Base-by-base conservation (phyloP, 805 yeast genomes). In the Wickerhamomyces hampshirensis region DNA sequence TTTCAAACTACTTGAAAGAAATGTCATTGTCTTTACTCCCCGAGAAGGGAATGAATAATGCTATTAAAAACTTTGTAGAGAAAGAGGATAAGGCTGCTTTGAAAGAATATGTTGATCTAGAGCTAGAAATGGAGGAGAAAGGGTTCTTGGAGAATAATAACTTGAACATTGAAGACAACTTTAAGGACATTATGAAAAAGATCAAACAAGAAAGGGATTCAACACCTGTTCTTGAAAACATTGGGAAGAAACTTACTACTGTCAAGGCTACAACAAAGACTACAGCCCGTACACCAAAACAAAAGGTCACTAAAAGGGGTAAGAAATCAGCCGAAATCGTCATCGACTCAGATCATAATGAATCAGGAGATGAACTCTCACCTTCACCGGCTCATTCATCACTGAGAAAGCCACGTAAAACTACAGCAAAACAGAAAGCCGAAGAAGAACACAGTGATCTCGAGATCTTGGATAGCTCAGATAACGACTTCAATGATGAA, bases 61-160 rank as follows among this genome's bases (percentile, higher is more conserved):
- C 94, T 0, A 73, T 93, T 2, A 71, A 73, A 35, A 71, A 69
- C 38, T 83, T 77, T 54, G 79, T 93, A 4, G 87, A 81, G 30
- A 86, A 84, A 46, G 96, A 88, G 41, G 96, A 89, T 55, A 84
- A 81, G 51, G 63, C 66, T 24, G 77, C 89, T 0, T 62, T 91
- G 34, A 76, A 73, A 28, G 73, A 69, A n/a, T 82, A 75, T 47
- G 71, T 84, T 17, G 73, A 73, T 30, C 55, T 59, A 18, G 86
- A 82, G 33, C 28, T 49, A 28, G 46, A 46, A 16, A 35, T 38
- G 18, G 53, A 51, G 28, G 43, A 44, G 28, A 37, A 34, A 18
- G 45, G 43, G 8, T 50, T 50, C 27, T 26, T 50, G 33, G 59
- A 65, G 58, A 62, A 73, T 46, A 53, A 62, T 59, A 13, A 69